Conservation (phyloP, 805 yeast species). For the Metschnikowia henanensis region DNA sequence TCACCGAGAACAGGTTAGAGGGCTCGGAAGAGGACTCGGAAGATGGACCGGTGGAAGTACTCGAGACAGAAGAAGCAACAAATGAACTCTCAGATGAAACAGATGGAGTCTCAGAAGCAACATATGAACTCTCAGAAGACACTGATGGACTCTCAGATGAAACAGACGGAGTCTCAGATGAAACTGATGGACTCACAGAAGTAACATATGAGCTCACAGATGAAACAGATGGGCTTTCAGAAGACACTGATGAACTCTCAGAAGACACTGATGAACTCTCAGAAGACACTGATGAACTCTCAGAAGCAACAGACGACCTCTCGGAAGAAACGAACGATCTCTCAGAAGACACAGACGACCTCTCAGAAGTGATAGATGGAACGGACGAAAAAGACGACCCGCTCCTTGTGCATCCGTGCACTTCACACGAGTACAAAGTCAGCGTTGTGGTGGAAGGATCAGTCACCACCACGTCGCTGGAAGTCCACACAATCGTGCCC, state of each 20-base stretch:
- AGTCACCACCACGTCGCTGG: slow-evolving; percentile 1
- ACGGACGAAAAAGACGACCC: background rate
- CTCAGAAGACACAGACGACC: too few species aligned
- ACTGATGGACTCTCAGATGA: background rate
- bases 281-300: background rate
- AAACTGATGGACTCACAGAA: background rate
- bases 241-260: background rate
- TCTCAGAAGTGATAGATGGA: background rate
- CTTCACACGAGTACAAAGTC: background rate
- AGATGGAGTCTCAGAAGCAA: background rate
- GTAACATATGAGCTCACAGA: background rate
- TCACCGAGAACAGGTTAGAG: background rate
- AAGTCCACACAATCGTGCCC: background rate
- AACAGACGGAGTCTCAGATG: background rate
- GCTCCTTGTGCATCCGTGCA: background rate
- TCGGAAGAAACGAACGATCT: background rate
- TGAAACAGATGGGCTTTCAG: background rate
- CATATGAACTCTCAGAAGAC: too few species aligned
- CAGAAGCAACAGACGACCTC: too few species aligned
- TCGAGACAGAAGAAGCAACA: too few species aligned
- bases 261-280: background rate
- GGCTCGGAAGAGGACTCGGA: background rate
- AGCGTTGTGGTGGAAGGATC: background rate
- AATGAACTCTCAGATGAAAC: background rate
- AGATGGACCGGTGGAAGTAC: background rate